Percentiles rank a stretch among this genome's conserved stretches.
phyloP scores from a whole-genome alignment of 495 filamentous ascomycete species.

The Alectoria sarmentosa region DNA sequence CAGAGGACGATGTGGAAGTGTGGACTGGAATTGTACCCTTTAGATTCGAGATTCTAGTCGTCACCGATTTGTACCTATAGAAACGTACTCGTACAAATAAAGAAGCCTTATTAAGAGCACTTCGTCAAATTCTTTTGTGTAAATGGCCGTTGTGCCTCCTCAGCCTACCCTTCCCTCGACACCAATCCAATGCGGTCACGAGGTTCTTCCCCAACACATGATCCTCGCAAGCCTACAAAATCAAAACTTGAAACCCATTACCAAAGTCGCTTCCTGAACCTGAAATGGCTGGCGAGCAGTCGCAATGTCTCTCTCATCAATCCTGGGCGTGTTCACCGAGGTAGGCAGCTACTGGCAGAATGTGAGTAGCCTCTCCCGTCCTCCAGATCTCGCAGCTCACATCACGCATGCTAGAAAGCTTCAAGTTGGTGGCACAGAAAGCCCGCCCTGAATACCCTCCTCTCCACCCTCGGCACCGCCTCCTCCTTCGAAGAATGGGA shows the following conservation, averaged over 20 bases:
- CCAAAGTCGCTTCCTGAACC: neutral
- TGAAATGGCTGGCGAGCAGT: slow-evolving; percentile 14
- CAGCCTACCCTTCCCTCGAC: neutral
- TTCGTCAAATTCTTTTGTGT: neutral
- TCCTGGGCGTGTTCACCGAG: slow-evolving; percentile 23
- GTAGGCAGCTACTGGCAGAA: slow-evolving; percentile 28
- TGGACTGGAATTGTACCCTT: neutral
- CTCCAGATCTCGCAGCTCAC: slow-evolving; percentile 1
- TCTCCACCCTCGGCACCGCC: slow-evolving; percentile 54
- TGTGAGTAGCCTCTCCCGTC: slow-evolving; percentile 16
- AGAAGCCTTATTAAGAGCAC: neutral
- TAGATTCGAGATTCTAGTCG: neutral
- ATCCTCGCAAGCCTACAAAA: neutral
- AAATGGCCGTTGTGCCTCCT: neutral
- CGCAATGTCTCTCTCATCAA: slow-evolving; percentile 23
- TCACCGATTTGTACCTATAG: slow-evolving; percentile 21
- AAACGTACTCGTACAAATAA: slow-evolving; percentile 18
- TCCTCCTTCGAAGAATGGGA: slow-evolving; percentile 78
- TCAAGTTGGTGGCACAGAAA: slow-evolving; percentile 48
- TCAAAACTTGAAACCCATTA: neutral
- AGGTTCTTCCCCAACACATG: neutral
- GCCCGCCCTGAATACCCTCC: slow-evolving; percentile 45
- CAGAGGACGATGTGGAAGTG: neutral
- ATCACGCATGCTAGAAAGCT: slow-evolving; percentile 40
- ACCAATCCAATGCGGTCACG: neutral